phyloP scores from a whole-genome alignment of 805 yeast species.

The Candida nemodendra region DNA sequence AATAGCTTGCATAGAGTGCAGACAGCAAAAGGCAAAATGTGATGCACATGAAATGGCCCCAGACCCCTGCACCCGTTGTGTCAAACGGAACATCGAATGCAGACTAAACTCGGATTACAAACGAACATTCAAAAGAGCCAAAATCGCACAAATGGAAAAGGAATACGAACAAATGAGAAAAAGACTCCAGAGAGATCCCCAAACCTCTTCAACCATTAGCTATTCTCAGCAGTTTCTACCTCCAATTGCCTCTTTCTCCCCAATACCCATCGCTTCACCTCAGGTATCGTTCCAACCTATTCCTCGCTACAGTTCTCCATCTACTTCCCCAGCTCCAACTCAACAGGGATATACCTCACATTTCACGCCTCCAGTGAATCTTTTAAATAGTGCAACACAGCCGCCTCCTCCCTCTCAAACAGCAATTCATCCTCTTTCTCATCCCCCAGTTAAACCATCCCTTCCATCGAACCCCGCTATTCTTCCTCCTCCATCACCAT shows the following conservation, averaged over 20 bases:
- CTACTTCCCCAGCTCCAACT: conserved; percentile 16
- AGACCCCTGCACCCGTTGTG: conserved; percentile 78
- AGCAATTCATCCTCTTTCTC: conserved; percentile 3
- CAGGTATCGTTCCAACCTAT: conserved; percentile 8
- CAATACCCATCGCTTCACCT: conserved; percentile 7
- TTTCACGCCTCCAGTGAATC: conserved; percentile 1
- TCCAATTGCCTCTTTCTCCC: conserved; percentile 14
- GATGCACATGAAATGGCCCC: conserved; percentile 80
- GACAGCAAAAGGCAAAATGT: conserved; percentile 92
- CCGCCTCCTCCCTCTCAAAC: conserved; percentile 1
- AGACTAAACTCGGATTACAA: conserved; percentile 77
- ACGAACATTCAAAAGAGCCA: conserved; percentile 84
- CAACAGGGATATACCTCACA: conserved; percentile 3
- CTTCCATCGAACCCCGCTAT: conserved; percentile 3
- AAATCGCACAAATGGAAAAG: conserved; percentile 76
- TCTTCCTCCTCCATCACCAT: conserved; percentile 2
- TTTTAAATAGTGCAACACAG: conserved; percentile 6
- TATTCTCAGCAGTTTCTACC: conserved; percentile 13
- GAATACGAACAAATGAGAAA: conserved; percentile 67
- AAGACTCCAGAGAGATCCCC: conserved; percentile 16
- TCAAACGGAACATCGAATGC: conserved; percentile 67
- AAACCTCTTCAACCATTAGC: conserved; percentile 3
- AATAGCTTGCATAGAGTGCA: conserved; percentile 92
- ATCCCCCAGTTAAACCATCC: conserved; percentile 1
- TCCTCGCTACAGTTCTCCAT: conserved; percentile 7